Evolutionary conservation across 2,329 filamentous ascomycete genomes (phyloP).

Genomic region (Colletotrichum australisinense): DNA sequence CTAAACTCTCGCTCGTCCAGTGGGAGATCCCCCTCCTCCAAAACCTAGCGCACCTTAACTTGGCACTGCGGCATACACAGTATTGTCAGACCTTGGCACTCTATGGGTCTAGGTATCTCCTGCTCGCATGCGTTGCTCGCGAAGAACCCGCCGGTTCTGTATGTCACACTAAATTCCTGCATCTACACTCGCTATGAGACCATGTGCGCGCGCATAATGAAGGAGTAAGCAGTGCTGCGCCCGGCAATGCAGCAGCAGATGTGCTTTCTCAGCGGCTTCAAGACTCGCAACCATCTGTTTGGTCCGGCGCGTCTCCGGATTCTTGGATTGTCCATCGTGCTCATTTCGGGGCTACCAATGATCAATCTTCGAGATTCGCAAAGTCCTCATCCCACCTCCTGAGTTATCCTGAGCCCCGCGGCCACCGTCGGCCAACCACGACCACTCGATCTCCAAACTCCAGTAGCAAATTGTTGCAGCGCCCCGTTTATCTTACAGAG

Average conservation of each 20-base stretch:
- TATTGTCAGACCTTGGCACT: conserved; percentile 1
- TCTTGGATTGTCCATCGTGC: neutral
- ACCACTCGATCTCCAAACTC: neutral
- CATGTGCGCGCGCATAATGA: conserved; percentile 5
- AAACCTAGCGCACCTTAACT: neutral
- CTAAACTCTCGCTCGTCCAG: conserved; percentile 24
- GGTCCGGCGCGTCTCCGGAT: neutral
- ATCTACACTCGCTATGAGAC: neutral
- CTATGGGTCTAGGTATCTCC: neutral
- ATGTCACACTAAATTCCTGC: conserved; percentile 12
- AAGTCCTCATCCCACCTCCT: neutral
- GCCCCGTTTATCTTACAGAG: neutral
- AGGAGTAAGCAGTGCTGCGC: conserved; percentile 8
- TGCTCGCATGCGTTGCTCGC: neutral
- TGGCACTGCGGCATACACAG: neutral
- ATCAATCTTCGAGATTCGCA: neutral
- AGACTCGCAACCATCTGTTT: neutral
- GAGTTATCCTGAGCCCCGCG: conserved; percentile 16
- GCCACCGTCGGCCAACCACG: conserved; percentile 21
- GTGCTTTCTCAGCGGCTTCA: neutral
- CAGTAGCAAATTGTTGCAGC: neutral
- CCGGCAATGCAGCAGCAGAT: neutral
- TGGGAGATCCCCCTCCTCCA: conserved; percentile 20
- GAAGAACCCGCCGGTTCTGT: neutral
- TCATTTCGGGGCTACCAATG: neutral